phyloP scores from a whole-genome alignment of 768 basidiomycete species.

The Rhodotorula babjevae region DNA sequence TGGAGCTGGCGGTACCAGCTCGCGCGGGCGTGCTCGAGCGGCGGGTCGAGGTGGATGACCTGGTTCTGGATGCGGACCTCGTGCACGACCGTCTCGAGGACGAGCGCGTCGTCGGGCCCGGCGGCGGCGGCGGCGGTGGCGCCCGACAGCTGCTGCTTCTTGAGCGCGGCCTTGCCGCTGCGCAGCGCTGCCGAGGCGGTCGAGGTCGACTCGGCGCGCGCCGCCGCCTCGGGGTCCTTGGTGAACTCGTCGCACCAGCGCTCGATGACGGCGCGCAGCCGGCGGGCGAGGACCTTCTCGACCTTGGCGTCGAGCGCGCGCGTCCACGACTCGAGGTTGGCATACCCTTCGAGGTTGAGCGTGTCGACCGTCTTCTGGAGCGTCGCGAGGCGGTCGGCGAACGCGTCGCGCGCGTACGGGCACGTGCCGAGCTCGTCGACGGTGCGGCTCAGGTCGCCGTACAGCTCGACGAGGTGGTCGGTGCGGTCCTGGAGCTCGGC shows the following conservation, averaged over 20 bases:
- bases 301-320: conserved; percentile 73
- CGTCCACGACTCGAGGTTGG: conserved; percentile 89
- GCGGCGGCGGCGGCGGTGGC: not conserved
- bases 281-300: conserved; percentile 68
- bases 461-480: conserved; percentile 84
- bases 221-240: conserved; percentile 54
- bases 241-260: conserved; percentile 82
- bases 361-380: conserved; percentile 91
- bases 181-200: not conserved
- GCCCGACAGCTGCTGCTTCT: not conserved
- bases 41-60: conserved; percentile 96
- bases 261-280: conserved; percentile 71
- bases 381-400: conserved; percentile 67
- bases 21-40: conserved; percentile 86
- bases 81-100: conserved; percentile 79
- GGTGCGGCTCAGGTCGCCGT: conserved; percentile 73
- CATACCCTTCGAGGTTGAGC: conserved; percentile 90
- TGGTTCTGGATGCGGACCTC: conserved; percentile 98
- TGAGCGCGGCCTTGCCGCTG: conserved; percentile 5
- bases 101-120: conserved; percentile 50
- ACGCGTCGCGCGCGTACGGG: conserved; percentile 74
- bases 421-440: conserved; percentile 86
- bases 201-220: conserved; percentile 41
- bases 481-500: conserved; percentile 96
- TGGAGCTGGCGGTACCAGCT: conserved; percentile 86